A percentile compares a stretch with the other conserved stretches of the same genome.
Conservation (phyloP, 371 early-diverging fungal genomes). For the Smittium mucronatum region DNA sequence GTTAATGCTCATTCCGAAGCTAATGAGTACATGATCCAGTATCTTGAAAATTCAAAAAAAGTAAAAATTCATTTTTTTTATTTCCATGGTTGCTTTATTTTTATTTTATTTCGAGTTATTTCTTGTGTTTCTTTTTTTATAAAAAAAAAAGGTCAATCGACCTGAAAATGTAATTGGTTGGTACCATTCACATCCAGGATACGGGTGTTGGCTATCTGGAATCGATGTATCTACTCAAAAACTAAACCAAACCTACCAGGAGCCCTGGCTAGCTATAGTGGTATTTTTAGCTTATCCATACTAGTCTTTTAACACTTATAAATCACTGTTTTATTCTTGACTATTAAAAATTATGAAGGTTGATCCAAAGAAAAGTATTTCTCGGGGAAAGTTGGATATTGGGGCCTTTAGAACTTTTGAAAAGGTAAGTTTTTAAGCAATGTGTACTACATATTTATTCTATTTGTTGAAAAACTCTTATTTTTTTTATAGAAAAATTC, state of each 20-base stretch:
- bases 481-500: background rate
- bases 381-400: slow-evolving; percentile 91
- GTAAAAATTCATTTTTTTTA: background rate
- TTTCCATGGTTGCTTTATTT: background rate
- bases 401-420: slow-evolving; percentile 96
- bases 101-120: background rate
- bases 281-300: slow-evolving; percentile 33
- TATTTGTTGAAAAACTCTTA: background rate
- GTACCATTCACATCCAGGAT: slow-evolving; percentile 98
- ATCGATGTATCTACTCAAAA: slow-evolving; percentile 94
- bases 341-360: slow-evolving; percentile 49
- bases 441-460: background rate
- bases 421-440: slow-evolving; percentile 31
- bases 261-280: slow-evolving; percentile 92
- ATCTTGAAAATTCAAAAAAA: slow-evolving; percentile 66
- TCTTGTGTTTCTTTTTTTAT: slow-evolving; percentile 22
- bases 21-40: slow-evolving; percentile 94
- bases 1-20: slow-evolving; percentile 91
- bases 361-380: slow-evolving; percentile 92
- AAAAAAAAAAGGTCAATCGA: slow-evolving; percentile 53
- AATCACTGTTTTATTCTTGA: background rate
- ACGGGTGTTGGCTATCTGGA: slow-evolving; percentile 97
- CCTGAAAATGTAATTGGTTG: slow-evolving; percentile 91
- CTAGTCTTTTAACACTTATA: slow-evolving; percentile 7
- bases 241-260: slow-evolving; percentile 87